Evolutionary conservation across 2,329 filamentous ascomycete genomes (phyloP).

Genomic region (Pseudogymnoascus sp.): DNA sequence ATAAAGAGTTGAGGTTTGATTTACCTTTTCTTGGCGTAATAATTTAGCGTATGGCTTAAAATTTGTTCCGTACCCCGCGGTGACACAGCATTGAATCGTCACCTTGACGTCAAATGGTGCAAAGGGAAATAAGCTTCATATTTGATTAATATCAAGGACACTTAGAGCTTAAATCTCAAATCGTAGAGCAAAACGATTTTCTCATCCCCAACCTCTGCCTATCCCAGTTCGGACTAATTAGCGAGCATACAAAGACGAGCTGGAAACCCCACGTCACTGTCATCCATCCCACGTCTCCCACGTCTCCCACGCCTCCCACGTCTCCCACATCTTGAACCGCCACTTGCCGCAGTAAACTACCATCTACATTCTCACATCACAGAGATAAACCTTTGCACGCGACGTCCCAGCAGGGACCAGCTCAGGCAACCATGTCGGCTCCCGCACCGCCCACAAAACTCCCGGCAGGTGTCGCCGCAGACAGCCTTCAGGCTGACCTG

Average conservation of each 20-base stretch:
- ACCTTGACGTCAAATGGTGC: neutral
- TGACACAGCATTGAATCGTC: neutral
- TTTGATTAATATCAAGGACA: neutral
- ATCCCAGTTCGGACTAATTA: neutral
- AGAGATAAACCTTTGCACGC: neutral
- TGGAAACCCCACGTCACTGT: neutral
- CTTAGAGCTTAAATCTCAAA: neutral
- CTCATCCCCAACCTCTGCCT: neutral
- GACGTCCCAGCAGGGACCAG: neutral
- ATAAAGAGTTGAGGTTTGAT: neutral
- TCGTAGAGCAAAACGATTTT: neutral
- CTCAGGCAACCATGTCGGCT: neutral
- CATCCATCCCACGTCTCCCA: neutral
- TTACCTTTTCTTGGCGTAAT: conserved; percentile 7
- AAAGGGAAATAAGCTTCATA: neutral
- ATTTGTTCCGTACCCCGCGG: neutral
- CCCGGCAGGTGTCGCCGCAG: neutral
- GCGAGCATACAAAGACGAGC: neutral
- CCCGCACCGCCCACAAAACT: neutral
- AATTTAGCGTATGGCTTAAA: neutral
- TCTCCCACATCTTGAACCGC: neutral
- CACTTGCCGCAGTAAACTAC: neutral
- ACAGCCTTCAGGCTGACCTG: neutral
- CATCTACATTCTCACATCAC: neutral
- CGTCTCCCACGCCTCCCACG: neutral